Percentiles rank a stretch among this genome's conserved stretches.
Evolutionary conservation across 345 rosid genomes (phyloP).

Genomic region (Dovyalis caffra): DNA sequence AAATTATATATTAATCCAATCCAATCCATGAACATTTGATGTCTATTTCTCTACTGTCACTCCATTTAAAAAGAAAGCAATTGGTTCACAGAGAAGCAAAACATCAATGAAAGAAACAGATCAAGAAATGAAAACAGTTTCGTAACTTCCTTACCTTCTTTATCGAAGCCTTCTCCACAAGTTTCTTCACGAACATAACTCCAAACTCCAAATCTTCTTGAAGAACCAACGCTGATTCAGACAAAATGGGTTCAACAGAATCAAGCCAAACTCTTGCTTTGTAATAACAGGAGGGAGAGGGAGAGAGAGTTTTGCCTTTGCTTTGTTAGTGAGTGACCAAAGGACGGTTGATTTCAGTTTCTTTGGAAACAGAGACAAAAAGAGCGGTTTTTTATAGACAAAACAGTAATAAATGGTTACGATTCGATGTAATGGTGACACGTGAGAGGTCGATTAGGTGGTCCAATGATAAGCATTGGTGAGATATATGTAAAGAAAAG

Average conservation of each 20-base stretch:
- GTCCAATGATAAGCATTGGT: not conserved
- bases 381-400: constrained; percentile 11
- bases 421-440: constrained; percentile 16
- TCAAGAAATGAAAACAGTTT: not conserved
- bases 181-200: constrained; percentile 56
- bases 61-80: no score
- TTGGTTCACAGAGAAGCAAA: no score
- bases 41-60: no score
- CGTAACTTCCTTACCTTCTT: constrained; percentile 37
- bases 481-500: not conserved
- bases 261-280: no score
- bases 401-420: not conserved
- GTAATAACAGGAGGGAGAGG: not conserved
- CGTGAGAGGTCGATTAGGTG: constrained; percentile 43
- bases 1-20: no score
- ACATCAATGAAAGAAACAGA: not conserved
- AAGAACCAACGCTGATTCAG: not conserved
- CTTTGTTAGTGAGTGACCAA: not conserved
- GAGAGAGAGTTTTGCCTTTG: not conserved
- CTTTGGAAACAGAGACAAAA: not conserved
- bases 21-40: no score
- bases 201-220: not conserved
- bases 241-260: constrained; percentile 16
- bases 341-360: constrained; percentile 4
- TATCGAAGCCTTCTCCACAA: constrained; percentile 64